Evolutionary conservation across 139 green algal species (phyloP), one percentile per base, ranked within the genome.

Genomic region (Asterochloris erici): DNA sequence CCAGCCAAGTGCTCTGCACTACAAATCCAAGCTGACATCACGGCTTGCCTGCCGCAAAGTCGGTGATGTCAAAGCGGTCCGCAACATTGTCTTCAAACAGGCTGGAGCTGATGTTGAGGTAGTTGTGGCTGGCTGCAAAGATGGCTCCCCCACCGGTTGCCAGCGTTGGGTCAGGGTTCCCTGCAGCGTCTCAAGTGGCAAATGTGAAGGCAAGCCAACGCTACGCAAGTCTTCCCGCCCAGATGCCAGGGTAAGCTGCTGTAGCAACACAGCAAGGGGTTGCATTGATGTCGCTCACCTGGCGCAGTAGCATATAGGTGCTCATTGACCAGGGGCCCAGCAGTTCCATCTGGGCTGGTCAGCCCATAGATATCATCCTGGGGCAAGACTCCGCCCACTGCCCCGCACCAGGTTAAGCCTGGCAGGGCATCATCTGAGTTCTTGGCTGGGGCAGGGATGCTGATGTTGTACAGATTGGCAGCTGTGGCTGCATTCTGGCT

Each of bases 101-200:
- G 76, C 60, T 70, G 13, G 54, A 14, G n/a, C 24, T 80, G 60
- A 80, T 70, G 60, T 68, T 80, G 0, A 80, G 76, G 60, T 70
- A n/a, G 24, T 80, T 68, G 60, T 70, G 68, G 26, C 76, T 70
- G 21, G 76, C 76, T 23, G 76, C 76, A 70, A 70, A 80, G 23
- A 80, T 69, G 61, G 76, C 76, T 4, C 76, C 76, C 54, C 76
- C 76, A 54, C 76, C 76, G 14, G 68, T 61, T 0, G 60, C 76
- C 60, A 80, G 76, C 14, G 76, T 80, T 10, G 76, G 76, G 60
- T 80, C 76, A n/a, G 76, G 76, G 76, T 61, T 80, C 9, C 14
- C 54, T 12, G 60, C 76, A 70, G 60, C 70, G 12, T 15, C 4
- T 26, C 73, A 64, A 78, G 9, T 0, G 62, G 0, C 1, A 12